Percentiles rank a stretch among this genome's conserved stretches.
Evolutionary conservation across 2,329 filamentous ascomycete genomes (phyloP).

Genomic region (Aspergillus puulaauensis): DNA sequence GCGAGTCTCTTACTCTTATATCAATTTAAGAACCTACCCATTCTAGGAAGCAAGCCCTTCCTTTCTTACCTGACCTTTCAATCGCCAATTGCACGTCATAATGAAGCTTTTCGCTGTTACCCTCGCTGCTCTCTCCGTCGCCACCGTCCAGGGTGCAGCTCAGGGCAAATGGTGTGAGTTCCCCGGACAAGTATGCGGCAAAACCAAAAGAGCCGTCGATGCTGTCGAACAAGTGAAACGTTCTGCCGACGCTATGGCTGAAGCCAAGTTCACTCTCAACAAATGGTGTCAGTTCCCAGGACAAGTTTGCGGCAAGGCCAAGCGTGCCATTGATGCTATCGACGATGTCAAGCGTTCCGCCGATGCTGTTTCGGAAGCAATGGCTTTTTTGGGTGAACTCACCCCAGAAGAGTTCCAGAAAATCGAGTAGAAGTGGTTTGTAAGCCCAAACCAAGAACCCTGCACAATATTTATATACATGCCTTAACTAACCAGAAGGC

Average conservation of each 20-base stretch:
- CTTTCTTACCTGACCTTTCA: background rate
- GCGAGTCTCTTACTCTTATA: background rate
- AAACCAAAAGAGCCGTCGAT: constrained; percentile 64
- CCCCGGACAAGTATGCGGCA: constrained; percentile 50
- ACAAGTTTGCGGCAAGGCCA: constrained; percentile 56
- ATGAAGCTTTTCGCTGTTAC: constrained; percentile 53
- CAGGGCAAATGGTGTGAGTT: constrained; percentile 33
- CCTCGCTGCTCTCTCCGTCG: constrained; percentile 42
- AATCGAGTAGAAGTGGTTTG: background rate
- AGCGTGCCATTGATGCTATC: constrained; percentile 66
- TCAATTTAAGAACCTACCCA: background rate
- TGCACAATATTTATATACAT: background rate
- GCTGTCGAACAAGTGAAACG: constrained; percentile 57
- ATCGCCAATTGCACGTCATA: constrained; percentile 20
- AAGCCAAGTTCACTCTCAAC: constrained; percentile 19
- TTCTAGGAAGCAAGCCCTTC: background rate
- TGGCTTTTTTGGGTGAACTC: constrained; percentile 29
- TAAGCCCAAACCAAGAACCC: background rate
- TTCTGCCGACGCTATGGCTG: constrained; percentile 31
- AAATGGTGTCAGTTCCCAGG: constrained; percentile 36
- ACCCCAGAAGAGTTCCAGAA: constrained; percentile 14
- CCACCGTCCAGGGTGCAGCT: constrained; percentile 31
- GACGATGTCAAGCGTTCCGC: constrained; percentile 46
- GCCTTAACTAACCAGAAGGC: background rate
- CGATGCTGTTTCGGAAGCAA: constrained; percentile 32